Base-by-base conservation (phyloP, 805 yeast genomes). In the Kodamaea lidongshanica region DNA sequence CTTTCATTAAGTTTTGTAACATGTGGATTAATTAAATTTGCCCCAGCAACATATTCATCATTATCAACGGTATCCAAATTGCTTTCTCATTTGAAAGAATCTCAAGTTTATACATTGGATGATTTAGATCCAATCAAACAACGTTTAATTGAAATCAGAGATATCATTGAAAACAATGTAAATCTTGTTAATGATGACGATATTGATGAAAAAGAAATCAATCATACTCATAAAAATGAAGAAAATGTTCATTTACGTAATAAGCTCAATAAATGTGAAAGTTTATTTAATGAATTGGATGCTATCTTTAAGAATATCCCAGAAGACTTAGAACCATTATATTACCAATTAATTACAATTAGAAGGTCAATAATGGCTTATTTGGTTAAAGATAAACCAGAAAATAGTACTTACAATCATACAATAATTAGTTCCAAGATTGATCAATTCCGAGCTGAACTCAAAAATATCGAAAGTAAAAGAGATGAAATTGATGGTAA, bases 1-100 rank as follows among this genome's bases (percentile, higher is more conserved):
- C 60, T 89, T 25, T 81, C 95, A 9, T 66, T 92, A 30, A 81
- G 92, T 42, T 85, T 88, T 55, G 74, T 89, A 48, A 85, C 97
- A 2, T 92, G 94, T 36, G 99, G 99, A 3, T 65, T 86, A 44
- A 81, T 82, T 27, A 79, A 86, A 44, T 72, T 86, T 19, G 95
- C 96, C 1, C 95, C 97, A 1, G 95, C 96, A 4, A 84, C 95
- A 1, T 92, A 83, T 57, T 89, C 95, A 5, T 83, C 94, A 3
- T 61, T 89, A 23, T 70, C 87, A 23, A 86, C 97, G 0, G 94
- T 92, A 12, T 80, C 79, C 56, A 76, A 92, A 43, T 61, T 92
- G 35, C 65, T 92, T 42, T 83, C 76, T 40, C 97, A 89, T 57
- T 61, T 89, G 38, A 72, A 75, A 41, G 95, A 84, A 50, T 74